phyloP scores from a whole-genome alignment of 371 early-diverging fungal genomes.

The Lichtheimia corymbifera region DNA sequence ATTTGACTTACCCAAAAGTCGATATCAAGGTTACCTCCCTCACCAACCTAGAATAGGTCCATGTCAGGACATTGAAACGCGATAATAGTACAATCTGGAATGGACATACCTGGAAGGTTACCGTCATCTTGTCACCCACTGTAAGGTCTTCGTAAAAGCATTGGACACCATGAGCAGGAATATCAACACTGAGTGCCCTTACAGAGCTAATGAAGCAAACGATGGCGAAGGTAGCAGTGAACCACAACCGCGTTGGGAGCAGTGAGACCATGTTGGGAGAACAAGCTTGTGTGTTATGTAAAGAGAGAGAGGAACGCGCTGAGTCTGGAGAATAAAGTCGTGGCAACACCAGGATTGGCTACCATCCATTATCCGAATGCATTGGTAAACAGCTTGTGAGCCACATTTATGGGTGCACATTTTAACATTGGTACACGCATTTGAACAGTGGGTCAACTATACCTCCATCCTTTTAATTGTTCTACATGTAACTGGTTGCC shows the following conservation, averaged over 20 bases:
- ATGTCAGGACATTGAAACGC: not conserved
- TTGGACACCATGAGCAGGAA: conserved; percentile 52
- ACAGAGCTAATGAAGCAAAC: conserved; percentile 8
- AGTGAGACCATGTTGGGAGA: no score
- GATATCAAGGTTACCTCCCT: conserved; percentile 68
- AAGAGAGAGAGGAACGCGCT: no score
- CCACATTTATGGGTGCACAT: no score
- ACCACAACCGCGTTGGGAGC: conserved; percentile 2
- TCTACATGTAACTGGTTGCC: no score
- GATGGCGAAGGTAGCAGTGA: conserved; percentile 1
- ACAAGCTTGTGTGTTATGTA: no score
- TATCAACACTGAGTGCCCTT: conserved; percentile 35
- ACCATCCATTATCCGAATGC: no score
- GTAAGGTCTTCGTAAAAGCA: conserved; percentile 67
- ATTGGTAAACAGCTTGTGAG: not conserved
- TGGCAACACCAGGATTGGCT: no score
- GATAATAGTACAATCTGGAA: not conserved
- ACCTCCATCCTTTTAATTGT: no score
- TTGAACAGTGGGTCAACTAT: no score
- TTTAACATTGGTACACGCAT: no score
- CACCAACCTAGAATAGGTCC: conserved; percentile 52
- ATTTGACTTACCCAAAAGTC: conserved; percentile 69
- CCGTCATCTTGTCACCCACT: conserved; percentile 58
- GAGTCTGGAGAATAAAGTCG: no score
- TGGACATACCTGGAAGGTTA: conserved; percentile 60